Evolutionary conservation across 257 asterid genomes (phyloP), one percentile per base, ranked within the genome.

Genomic region (Striga asiatica): DNA sequence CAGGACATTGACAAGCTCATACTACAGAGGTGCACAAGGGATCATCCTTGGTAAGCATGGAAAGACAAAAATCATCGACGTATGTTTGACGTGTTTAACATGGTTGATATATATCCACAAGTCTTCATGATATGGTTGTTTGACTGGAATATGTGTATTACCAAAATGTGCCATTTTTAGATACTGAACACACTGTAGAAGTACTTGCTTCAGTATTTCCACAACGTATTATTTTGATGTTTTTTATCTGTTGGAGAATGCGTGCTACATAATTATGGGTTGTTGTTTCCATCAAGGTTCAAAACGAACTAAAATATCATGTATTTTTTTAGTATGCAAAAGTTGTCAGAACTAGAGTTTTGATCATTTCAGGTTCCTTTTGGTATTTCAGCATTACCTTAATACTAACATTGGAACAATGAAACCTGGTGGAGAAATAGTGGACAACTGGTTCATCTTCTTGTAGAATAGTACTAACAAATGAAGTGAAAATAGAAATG

Each of bases 21-120:
- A 76, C 56, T 76, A 76, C 24, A 63, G 82, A 64, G 82, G 82
- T 51, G 82, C 82, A 17, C 82, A 76, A 46, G 82, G 82, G 43
- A 72, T 76, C 53, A 68, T 86, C 73, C 94, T 86, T 37, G 95
- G 95, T 86, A 76, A 66, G 94, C 43, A 45, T 10, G 50, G 29
- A 47, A 43, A 16, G 50, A 67, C 29, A 62, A 25, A 48, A 42
- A 50, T 56, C 25, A 24, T 39, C 45, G 25, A 59, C 23, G 42
- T 39, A 17, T n/a, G 16, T 42, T 17, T 18, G 16, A 42, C 55
- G 61, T 38, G 22, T 28, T 50, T 58, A 14, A 43, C 38, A 47
- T 49, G 28, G 37, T 50, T 18, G 10, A 32, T 53, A 18, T 66
- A 13, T 25, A 12, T 28, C n/a, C 41, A 14, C 25, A 31, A 27